A percentile compares a stretch with the other conserved stretches of the same genome.
phyloP scores from a whole-genome alignment of 2,329 filamentous ascomycete species.

The Thelonectria rubi region DNA sequence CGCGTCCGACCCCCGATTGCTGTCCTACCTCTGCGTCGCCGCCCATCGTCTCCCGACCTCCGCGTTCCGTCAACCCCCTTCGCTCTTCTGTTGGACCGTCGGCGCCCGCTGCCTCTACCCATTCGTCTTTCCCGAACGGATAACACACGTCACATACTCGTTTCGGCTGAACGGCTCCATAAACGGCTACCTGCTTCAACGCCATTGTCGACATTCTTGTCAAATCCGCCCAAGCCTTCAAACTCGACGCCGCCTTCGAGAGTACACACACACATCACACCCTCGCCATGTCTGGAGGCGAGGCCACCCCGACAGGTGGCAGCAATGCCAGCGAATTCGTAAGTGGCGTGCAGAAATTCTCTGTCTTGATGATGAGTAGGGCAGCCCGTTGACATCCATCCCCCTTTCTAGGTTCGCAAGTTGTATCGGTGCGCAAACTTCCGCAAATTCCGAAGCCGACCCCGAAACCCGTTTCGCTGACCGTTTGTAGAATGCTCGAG shows the following conservation, averaged over 20 bases:
- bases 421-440: slow-evolving; percentile 81
- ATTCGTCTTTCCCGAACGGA: slow-evolving; percentile 12
- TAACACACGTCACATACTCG: slow-evolving; percentile 24
- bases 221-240: slow-evolving; percentile 9
- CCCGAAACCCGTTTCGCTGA: slow-evolving; percentile 22
- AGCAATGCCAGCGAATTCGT: slow-evolving; percentile 98
- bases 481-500: slow-evolving; percentile 76
- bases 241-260: slow-evolving; percentile 17
- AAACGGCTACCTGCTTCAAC: slow-evolving; percentile 23
- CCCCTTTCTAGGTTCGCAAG: slow-evolving; percentile 81
- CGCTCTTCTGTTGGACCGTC: slow-evolving; percentile 8
- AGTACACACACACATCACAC: slow-evolving; percentile 8
- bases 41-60: slow-evolving; percentile 17
- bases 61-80: slow-evolving; percentile 16
- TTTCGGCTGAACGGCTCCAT: slow-evolving; percentile 32
- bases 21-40: slow-evolving; percentile 22
- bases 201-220: slow-evolving; percentile 20
- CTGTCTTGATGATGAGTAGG: background rate
- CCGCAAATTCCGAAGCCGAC: slow-evolving; percentile 27
- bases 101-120: slow-evolving; percentile 4
- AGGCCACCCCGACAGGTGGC: slow-evolving; percentile 51
- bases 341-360: slow-evolving; percentile 54
- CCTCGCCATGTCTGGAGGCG: slow-evolving; percentile 47
- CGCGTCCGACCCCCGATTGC: slow-evolving; percentile 24
- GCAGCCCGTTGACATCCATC: slow-evolving; percentile 41